Base-by-base conservation (phyloP, 371 early-diverging fungal genomes). In the Vairimorpha apis region DNA sequence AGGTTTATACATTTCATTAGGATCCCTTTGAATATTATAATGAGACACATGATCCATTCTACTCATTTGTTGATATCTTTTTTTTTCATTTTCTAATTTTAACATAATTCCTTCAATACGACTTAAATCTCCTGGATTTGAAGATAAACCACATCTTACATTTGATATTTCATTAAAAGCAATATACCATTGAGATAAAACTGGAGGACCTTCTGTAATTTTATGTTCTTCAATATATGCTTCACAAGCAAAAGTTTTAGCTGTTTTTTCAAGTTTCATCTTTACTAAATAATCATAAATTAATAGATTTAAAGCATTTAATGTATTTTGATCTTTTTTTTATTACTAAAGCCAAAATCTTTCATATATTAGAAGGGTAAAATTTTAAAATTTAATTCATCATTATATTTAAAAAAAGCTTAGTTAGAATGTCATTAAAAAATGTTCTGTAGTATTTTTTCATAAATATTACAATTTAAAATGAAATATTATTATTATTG, bases 281-380 rank as follows among this genome's bases (percentile, higher is more conserved):
- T 80, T 79, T 47, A 72, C 23, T 16, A 83, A 65, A 69, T 83
- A 81, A 35, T 81, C 83, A 43, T 80, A 77, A 13, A 83, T 76
- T 23, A 83, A 30, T 33, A 51, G 49, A 63, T 71, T 71, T n/a
- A 71, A 56, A 35, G 53, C 30, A 41, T 71, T 51, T n/a, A 49
- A 25, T 13, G 51, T 27, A 18, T 55, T 63, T 10, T 51, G 64
- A 10, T 71, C 72, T 55, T 64, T 71, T 41, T 71, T 71, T 71
- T 71, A 53, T 62, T 30, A 38, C 25, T 63, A 64, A 35, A 63
- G 16, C 12, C 38, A 37, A 60, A 51, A 68, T 68, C 68, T 60
- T 62, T 62, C 70, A 70, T 70, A 21, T 45, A 59, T 38, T 13
- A 25, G 47, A 63, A 41, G 44, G 37, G 62, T 37, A 33, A 41